Evolutionary conservation across 2,329 filamentous ascomycete genomes (phyloP).

Genomic region (Calonectria multiphialidica): DNA sequence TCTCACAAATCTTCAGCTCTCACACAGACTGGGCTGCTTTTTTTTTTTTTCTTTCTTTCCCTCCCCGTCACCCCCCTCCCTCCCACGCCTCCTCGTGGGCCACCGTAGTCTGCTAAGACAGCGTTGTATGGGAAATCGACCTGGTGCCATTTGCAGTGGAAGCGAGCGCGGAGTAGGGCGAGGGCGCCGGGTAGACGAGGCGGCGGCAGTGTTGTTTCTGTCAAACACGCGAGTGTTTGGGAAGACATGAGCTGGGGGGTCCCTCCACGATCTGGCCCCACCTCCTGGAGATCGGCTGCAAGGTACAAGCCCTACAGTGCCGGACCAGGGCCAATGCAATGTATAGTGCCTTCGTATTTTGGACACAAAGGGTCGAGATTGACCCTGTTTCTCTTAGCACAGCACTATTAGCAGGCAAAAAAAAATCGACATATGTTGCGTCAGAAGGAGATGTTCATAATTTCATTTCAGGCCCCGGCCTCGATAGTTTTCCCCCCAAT

Average conservation of each 20-base stretch:
- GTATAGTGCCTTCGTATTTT: slow-evolving; percentile 17
- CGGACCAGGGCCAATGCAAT: slow-evolving; percentile 7
- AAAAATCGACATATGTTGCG: background rate
- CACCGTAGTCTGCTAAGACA: background rate
- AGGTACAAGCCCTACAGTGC: slow-evolving; percentile 3
- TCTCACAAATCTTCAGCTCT: slow-evolving; percentile 2
- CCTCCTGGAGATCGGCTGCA: slow-evolving; percentile 4
- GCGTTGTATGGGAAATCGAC: background rate
- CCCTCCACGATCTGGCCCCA: slow-evolving; percentile 16
- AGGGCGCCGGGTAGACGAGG: background rate
- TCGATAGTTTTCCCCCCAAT: background rate
- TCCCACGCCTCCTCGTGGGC: too few species aligned
- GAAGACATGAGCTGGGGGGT: slow-evolving; percentile 8
- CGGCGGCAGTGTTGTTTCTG: slow-evolving; percentile 14
- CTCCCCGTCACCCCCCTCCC: background rate
- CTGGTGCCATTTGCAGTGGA: background rate
- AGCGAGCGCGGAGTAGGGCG: background rate
- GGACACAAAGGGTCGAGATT: background rate
- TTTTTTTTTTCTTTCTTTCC: too few species aligned
- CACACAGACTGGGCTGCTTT: background rate
- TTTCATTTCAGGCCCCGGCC: background rate
- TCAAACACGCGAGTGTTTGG: slow-evolving; percentile 23
- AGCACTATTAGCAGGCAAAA: background rate
- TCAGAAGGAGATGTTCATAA: slow-evolving; percentile 1
- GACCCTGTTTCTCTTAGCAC: background rate